Conservation (phyloP, 257 asterid genomes). For the Solanum virginianum region DNA sequence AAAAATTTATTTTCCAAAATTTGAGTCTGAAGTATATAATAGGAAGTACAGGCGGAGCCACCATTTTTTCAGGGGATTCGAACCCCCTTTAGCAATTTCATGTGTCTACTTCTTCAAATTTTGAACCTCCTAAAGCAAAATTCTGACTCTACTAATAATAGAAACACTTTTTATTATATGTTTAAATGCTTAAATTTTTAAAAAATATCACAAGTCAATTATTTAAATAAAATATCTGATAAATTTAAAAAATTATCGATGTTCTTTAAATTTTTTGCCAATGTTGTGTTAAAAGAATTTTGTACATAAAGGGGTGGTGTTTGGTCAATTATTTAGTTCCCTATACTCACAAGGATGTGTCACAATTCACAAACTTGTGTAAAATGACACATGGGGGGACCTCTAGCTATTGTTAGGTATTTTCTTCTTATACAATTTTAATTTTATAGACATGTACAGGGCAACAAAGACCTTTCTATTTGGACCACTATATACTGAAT, state of each 20-base stretch:
- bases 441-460: background rate
- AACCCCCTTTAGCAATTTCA: too few relatives aligned
- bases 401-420: background rate
- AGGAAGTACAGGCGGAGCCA: too few relatives aligned
- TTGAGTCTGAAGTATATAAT: background rate
- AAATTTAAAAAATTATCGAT: background rate
- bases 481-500: background rate
- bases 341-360: background rate
- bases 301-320: background rate
- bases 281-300: background rate
- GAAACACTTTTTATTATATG: background rate
- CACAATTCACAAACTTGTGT: background rate
- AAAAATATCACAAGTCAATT: background rate
- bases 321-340: background rate
- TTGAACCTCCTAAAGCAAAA: too few relatives aligned
- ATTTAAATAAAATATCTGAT: background rate
- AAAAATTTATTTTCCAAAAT: background rate
- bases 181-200: background rate
- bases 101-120: too few relatives aligned
- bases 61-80: too few relatives aligned
- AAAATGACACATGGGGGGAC: background rate
- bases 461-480: background rate
- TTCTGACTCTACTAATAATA: background rate
- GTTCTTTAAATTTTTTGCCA: background rate
- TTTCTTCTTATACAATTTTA: background rate